phyloP scores from a whole-genome alignment of 257 asterid species.

The Penstemon barbatus region DNA sequence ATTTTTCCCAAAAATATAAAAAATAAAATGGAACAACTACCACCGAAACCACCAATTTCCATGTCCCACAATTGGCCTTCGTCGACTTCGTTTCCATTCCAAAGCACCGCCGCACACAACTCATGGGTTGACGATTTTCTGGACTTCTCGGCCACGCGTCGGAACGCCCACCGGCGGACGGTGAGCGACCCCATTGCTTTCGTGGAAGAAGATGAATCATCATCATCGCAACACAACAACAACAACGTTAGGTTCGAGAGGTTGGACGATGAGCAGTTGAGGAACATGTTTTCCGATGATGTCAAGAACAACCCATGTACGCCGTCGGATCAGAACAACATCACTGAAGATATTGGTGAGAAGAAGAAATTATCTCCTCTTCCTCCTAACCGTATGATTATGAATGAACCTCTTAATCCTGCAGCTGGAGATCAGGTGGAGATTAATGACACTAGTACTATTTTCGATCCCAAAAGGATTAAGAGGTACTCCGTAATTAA shows the following conservation, averaged over 20 bases:
- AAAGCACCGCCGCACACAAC: constrained; percentile 36
- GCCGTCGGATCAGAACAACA: constrained; percentile 22
- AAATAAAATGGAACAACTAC: constrained; percentile 57
- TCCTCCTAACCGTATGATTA: constrained; percentile 36
- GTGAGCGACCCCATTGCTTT: constrained; percentile 82
- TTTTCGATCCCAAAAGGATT: constrained; percentile 79
- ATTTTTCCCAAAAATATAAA: too few species aligned
- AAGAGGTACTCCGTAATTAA: constrained; percentile 72
- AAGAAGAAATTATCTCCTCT: constrained; percentile 30
- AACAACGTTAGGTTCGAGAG: constrained; percentile 48
- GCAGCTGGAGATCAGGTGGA: constrained; percentile 39
- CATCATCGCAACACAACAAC: constrained; percentile 14
- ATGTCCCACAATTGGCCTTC: constrained; percentile 68
- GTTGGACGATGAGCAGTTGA: constrained; percentile 77
- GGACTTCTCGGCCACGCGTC: constrained; percentile 71
- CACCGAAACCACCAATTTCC: constrained; percentile 63
- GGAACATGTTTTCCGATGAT: constrained; percentile 72
- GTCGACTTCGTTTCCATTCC: constrained; percentile 47
- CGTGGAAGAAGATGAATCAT: constrained; percentile 53
- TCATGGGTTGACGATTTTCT: constrained; percentile 84
- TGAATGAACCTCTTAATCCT: constrained; percentile 55
- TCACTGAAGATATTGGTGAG: constrained; percentile 40
- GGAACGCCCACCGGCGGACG: constrained; percentile 72
- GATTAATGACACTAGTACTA: not conserved
- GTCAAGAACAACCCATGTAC: constrained; percentile 20